These are phyloP conservation scores for Coccomyxa subellipsoidea DNA, from an alignment of 163 green algal species.

Conservation along the genomic window DNA sequence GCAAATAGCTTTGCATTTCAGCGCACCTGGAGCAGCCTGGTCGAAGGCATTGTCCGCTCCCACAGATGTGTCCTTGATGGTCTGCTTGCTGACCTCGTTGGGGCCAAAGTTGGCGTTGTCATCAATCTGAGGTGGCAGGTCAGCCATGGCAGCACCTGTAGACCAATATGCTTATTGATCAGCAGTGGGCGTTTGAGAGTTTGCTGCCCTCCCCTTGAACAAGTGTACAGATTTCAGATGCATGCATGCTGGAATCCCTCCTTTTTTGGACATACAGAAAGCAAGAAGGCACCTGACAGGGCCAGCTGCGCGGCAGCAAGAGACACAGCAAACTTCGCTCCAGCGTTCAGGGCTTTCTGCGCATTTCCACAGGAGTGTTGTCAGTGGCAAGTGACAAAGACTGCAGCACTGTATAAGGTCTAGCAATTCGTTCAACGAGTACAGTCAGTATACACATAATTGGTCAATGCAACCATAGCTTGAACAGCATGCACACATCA, in stretches of 20 bases:
- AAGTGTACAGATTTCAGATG: background rate
- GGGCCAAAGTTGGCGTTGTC: background rate
- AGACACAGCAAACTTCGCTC: background rate
- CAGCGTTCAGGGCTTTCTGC: background rate
- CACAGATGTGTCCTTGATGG: background rate
- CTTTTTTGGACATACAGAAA: background rate
- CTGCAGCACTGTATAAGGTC: background rate
- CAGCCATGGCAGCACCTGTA: background rate
- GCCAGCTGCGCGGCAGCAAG: background rate
- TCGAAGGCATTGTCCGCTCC: background rate
- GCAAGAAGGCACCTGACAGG: background rate
- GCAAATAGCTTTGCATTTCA: too few relatives aligned
- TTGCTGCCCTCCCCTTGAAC: background rate
- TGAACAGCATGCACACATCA: too few relatives aligned
- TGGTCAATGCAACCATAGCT: too few relatives aligned
- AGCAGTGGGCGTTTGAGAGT: background rate
- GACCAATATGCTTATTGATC: background rate
- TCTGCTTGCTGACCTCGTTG: slow-evolving; percentile 8
- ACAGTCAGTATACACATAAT: too few relatives aligned
- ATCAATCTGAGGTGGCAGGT: background rate
- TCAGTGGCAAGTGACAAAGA: background rate
- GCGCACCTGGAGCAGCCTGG: background rate
- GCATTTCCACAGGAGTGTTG: background rate
- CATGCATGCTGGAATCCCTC: background rate
- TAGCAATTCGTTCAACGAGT: too few relatives aligned